Evolutionary conservation across 2,329 filamentous ascomycete genomes (phyloP), one percentile per base, ranked within the genome.

Genomic region (Clonostachys solani): DNA sequence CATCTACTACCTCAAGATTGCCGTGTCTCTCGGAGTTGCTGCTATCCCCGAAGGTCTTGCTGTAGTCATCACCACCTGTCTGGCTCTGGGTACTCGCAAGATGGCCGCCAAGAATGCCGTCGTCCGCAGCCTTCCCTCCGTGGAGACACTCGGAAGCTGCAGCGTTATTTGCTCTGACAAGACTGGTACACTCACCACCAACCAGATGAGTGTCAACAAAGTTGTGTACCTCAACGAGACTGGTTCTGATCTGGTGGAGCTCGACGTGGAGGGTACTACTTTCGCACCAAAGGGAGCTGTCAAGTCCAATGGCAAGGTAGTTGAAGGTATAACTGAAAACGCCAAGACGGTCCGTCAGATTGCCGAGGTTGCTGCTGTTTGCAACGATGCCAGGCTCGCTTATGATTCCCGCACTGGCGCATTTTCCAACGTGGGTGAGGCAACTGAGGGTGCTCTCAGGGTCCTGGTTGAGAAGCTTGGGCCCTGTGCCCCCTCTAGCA

Each of bases 121-220:
- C 36, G 95, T 99, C 49, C 84, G 95, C 67, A 96, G 91, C 63
- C 74, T 99, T 58, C 94, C 94, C 17, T 99, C 94, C 2, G 94
- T 99, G 45, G 94, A 99, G 71, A 99, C 94, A 12, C 79, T 99
- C 46, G 94, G 94, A 63, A 99, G 94, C 78, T 99, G 94, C 81
- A 99, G 94, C 61, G 92, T 99, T 48, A 96, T 99, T 65, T 99
- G 95, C 75, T 99, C 95, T 5, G 94, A 99, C 77, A 99, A 99
- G 78, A 99, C 94, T 6, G 95, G 94, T 57, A 99, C 94, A 43
- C 73, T 99, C 63, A 99, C 94, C 12, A 99, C 94, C 38, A 99
- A 99, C 72, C 92, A 97, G 71, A 99, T 99, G 94, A 97, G 94
- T 62, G 94, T 96, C 48, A 94, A 85, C 74, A 95, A 92, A 70